These are phyloP conservation scores for Gonium pectorale DNA, from an alignment of 139 green algal genomes.

Conservation along the genomic window DNA sequence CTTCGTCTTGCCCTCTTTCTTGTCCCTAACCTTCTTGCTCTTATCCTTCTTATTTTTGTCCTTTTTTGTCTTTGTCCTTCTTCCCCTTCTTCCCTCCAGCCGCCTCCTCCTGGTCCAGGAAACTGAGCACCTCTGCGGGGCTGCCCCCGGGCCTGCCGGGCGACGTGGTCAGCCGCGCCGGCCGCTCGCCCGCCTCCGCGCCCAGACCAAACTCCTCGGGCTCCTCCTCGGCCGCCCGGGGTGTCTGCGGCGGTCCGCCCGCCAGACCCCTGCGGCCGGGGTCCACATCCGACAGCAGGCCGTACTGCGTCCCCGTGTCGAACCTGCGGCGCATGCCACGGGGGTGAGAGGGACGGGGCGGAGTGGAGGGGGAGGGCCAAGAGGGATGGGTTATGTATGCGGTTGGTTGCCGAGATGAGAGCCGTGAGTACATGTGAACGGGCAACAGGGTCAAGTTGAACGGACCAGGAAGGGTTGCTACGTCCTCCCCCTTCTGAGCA, in stretches of 20 bases:
- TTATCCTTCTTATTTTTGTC: no score
- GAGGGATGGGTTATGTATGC: not conserved
- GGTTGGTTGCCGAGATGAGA: not conserved
- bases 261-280: not conserved
- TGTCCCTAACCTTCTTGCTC: no score
- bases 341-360: not conserved
- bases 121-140: constrained; percentile 30
- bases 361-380: not conserved
- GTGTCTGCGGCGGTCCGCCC: not conserved
- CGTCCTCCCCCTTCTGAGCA: not conserved
- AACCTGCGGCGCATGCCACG: not conserved
- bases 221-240: not conserved
- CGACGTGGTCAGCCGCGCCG: not conserved
- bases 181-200: not conserved
- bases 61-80: no score
- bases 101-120: constrained; percentile 13
- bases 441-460: not conserved
- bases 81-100: no score
- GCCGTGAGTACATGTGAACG: no score
- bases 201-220: not conserved
- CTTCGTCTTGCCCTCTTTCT: no score
- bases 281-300: not conserved
- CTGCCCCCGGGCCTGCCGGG: not conserved
- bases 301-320: constrained; percentile 18
- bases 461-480: not conserved